A percentile compares a stretch with the other conserved stretches of the same genome.
These are phyloP conservation scores for Calonectria pseudoturangicola DNA, from an alignment of 2,329 filamentous ascomycete species.

Conservation along the genomic window DNA sequence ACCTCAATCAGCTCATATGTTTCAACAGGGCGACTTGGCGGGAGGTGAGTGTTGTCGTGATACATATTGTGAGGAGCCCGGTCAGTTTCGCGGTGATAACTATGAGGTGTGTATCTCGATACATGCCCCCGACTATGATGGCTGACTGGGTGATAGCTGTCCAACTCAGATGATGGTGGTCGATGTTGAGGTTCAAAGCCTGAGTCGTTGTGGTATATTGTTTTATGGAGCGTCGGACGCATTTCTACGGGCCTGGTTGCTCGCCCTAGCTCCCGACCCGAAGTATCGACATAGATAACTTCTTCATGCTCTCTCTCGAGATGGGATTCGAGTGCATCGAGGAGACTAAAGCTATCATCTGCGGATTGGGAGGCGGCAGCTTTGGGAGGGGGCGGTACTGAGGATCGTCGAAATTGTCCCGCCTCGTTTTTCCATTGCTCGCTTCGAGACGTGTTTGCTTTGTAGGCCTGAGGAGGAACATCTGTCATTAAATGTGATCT, in stretches of 20 bases:
- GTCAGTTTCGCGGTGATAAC: constrained; percentile 37
- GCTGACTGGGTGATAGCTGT: constrained; percentile 30
- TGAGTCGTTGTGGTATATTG: constrained; percentile 33
- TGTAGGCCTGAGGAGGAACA: neutral
- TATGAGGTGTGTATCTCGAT: constrained; percentile 37
- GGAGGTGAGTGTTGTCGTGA: constrained; percentile 39
- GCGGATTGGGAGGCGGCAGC: neutral
- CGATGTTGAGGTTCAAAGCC: constrained; percentile 24
- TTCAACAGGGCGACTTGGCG: constrained; percentile 49
- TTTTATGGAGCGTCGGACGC: constrained; percentile 37
- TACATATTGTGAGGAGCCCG: constrained; percentile 30
- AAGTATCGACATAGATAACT: constrained; percentile 52
- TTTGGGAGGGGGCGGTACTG: neutral
- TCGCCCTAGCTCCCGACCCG: constrained; percentile 51
- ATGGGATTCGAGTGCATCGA: constrained; percentile 29
- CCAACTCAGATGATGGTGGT: constrained; percentile 38
- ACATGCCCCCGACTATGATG: constrained; percentile 40
- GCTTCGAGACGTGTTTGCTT: neutral
- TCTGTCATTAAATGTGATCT: constrained; percentile 39
- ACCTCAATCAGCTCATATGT: constrained; percentile 68
- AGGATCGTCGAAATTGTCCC: neutral
- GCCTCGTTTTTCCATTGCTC: neutral
- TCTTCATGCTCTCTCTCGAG: constrained; percentile 45
- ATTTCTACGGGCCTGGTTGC: constrained; percentile 45
- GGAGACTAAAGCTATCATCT: constrained; percentile 23